A percentile compares a stretch with the other conserved stretches of the same genome.
Evolutionary conservation across 2,329 filamentous ascomycete species (phyloP).

Genomic region (Samsoniella hepiali): DNA sequence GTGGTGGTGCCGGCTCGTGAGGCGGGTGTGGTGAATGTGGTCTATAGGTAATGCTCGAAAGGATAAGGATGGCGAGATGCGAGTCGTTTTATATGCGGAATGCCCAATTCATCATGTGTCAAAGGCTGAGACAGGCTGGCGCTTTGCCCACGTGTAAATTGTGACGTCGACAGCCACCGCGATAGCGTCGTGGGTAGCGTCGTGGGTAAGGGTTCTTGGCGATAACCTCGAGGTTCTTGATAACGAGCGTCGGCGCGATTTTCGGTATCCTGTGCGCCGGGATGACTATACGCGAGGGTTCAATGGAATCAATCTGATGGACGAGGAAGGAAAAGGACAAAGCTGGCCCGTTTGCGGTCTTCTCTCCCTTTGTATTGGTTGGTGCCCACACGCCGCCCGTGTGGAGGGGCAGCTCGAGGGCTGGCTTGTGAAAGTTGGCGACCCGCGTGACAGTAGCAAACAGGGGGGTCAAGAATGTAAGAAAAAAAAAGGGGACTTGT

Average conservation of each 20-base stretch:
- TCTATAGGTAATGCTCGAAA: background rate
- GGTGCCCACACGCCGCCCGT: background rate
- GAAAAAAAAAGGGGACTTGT: background rate
- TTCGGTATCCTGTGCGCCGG: background rate
- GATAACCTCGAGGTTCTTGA: background rate
- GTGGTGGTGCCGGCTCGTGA: background rate
- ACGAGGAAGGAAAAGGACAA: background rate
- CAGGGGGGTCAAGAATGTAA: background rate
- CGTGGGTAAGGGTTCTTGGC: conserved; percentile 13
- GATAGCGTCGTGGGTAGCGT: conserved; percentile 6
- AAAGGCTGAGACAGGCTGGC: background rate
- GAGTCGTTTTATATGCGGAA: background rate
- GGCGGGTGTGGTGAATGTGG: background rate
- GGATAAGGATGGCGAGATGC: background rate
- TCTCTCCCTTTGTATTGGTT: background rate
- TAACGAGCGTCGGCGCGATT: background rate
- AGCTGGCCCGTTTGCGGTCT: background rate
- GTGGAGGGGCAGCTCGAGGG: conserved; percentile 6
- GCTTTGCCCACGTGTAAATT: conserved; percentile 7
- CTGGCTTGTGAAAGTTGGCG: conserved; percentile 12
- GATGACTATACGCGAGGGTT: too few species aligned
- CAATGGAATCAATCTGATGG: background rate
- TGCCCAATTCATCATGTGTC: conserved; percentile 1
- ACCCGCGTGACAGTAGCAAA: background rate
- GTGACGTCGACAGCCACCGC: conserved; percentile 7